Evolutionary conservation across 257 asterid species (phyloP), one percentile per base, ranked within the genome.

Genomic region (Rehmannia glutinosa): DNA sequence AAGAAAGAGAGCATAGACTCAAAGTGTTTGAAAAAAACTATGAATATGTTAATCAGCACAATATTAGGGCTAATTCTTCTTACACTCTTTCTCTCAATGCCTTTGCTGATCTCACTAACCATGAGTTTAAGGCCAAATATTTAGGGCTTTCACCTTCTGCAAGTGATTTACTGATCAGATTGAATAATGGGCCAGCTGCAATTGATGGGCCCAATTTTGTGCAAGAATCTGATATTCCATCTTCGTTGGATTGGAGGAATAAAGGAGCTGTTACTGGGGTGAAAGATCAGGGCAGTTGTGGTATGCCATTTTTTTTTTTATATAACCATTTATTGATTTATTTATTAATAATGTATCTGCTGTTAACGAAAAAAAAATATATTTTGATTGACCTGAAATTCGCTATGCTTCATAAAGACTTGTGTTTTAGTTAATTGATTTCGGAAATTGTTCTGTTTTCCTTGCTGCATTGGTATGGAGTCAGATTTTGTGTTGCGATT

Each of bases 261-360:
- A 68, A 84, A 66, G 99, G 97, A 64, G 97, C 95, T 47, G 96
- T 94, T 45, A 87, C 97, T n/a, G 68, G 38, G 16, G 95, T 94
- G 15, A 94, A 94, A 72, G 85, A 94, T 80, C 99, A 94, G 77
- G 91, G 92, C 69, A 80, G 93, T 51, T 94, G 97, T 60, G 99
- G 99, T 94, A 78, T 52, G 88, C 46, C 12, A 10, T 56, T 27
- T 54, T 74, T 28, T n/a, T n/a, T 25, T 49, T 7, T 49, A 49
- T 17, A 41, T 17, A 10, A 3, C 28, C 2, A 9, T 9, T 41
- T 43, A 3, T 45, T 71, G 21, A 1, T 72, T 39, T 4, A 2
- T 35, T 45, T 10, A 21, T 25, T 57, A 1, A 25, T 32, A 36
- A 10, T 35, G 23, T 65, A 5, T 54, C 28, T 62, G 65, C 17